Base-by-base conservation (phyloP, 176 grass and related monocot genomes). In the Eleusine coracana region DNA sequence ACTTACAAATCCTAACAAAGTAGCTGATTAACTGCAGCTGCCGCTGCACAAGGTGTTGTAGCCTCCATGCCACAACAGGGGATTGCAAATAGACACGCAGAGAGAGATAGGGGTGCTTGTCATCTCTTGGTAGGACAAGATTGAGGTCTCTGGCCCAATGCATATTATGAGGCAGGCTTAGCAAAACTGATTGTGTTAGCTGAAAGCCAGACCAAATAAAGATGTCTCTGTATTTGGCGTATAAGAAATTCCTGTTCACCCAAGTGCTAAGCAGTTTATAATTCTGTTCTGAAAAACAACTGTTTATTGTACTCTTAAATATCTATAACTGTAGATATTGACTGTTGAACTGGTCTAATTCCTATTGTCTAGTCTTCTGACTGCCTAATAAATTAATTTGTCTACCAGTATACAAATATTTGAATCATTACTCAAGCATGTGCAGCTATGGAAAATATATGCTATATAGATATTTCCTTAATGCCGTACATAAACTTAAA, bases 261-360 rank as follows among this genome's bases (percentile, higher is more conserved):
- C 17, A 17, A 49, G 70, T 72, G 21, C 5, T 23, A 4, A 4
- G 23, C 14, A 17, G 23, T 29, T 29, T 50, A 29, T 49, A 9
- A 72, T 49, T 16, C 6, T 72, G 70, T 27, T 72, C 15, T 59
- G 64, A 70, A 74, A 59, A 74, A 25, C 49, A 20, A 68, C 27
- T 67, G 14, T 45, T 21, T 80, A 66, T 15, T 66, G 17, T 42
- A 52, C 37, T 80, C 12, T 37, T 80, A 49, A 73, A 72, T 44
- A 74, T 2, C 15, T 21, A 70, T 34, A 34, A 34, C 34, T 64
- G 15, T 62, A 49, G 70, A 23, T 46, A 0, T 71, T 55, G 17
- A 61, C n/a, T 27, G 21, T 61, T 5, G 25, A 45, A 54, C 51
- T 74, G 38, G 63, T 44, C 27, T n/a, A 44, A 16, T 54, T 48